Evolutionary conservation across 202 grass and related monocot genomes (phyloP).

Genomic region (Schoenoplectus triqueter): DNA sequence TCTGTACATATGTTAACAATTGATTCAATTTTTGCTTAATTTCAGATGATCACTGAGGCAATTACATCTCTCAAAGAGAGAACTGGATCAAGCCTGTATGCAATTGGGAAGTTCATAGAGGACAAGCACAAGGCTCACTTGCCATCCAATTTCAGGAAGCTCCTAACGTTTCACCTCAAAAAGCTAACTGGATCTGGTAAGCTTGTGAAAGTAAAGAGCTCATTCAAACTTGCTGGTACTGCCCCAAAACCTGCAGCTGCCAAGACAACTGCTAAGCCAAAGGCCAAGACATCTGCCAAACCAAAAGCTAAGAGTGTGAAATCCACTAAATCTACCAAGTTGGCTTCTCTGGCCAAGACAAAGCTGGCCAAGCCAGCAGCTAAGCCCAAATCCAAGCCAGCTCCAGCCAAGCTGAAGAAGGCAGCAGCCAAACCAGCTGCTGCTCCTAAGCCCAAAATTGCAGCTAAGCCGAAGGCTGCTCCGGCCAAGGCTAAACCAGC

Average conservation of each 20-base stretch:
- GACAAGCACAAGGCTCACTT: constrained; percentile 66
- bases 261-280: constrained; percentile 22
- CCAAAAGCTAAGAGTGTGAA: constrained; percentile 38
- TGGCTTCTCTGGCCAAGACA: constrained; percentile 46
- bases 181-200: constrained; percentile 65
- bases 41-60: constrained; percentile 85
- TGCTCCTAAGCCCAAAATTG: constrained; percentile 42
- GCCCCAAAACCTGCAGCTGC: background rate
- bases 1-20: background rate
- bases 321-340: constrained; percentile 34
- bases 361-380: constrained; percentile 33
- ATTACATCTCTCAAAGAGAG: constrained; percentile 77
- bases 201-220: constrained; percentile 81
- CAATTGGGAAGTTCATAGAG: constrained; percentile 82
- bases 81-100: constrained; percentile 69
- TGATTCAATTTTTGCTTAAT: background rate
- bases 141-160: constrained; percentile 72
- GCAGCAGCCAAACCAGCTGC: constrained; percentile 44
- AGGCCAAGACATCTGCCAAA: constrained; percentile 37
- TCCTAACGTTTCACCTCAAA: constrained; percentile 62
- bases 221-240: constrained; percentile 58
- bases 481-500: background rate
- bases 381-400: constrained; percentile 34
- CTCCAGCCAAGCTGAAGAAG: constrained; percentile 54
- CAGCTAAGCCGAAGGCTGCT: background rate